Evolutionary conservation across 164 flowering plant genomes (phyloP).

Genomic region (Tetrastigma voinierianum): DNA sequence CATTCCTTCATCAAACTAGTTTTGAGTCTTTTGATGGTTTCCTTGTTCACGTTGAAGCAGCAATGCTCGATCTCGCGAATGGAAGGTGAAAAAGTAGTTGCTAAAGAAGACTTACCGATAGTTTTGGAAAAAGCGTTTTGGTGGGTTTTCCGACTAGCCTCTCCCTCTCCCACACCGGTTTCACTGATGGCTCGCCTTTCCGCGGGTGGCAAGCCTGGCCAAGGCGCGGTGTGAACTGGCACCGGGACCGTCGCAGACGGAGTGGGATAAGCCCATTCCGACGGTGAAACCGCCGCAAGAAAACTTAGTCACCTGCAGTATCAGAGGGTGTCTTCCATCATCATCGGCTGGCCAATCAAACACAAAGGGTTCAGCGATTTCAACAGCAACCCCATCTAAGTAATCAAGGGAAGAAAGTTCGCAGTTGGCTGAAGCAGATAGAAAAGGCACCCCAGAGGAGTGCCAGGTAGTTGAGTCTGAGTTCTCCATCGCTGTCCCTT

Average conservation of each 20-base stretch:
- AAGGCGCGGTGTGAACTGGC: slow-evolving; percentile 28
- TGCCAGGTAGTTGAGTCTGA: slow-evolving; percentile 21
- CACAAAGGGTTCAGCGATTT: too few species aligned
- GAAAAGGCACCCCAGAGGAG: slow-evolving; percentile 30
- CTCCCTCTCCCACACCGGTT: slow-evolving; percentile 33
- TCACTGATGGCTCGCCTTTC: slow-evolving; percentile 21
- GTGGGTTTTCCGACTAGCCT: slow-evolving; percentile 3
- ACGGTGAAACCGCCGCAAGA: slow-evolving; percentile 34
- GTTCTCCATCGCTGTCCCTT: slow-evolving; percentile 16
- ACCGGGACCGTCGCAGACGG: slow-evolving; percentile 36
- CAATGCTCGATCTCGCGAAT: slow-evolving; percentile 19
- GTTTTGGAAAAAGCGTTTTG: background rate
- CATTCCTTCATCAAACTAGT: slow-evolving; percentile 17
- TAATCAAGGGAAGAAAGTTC: slow-evolving; percentile 25
- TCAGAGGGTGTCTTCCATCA: slow-evolving; percentile 13
- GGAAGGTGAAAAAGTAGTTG: slow-evolving; percentile 25
- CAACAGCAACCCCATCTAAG: too few species aligned
- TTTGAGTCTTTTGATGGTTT: slow-evolving; percentile 24
- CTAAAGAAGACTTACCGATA: slow-evolving; percentile 4
- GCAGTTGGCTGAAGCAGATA: slow-evolving; percentile 18
- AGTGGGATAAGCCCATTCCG: slow-evolving; percentile 26
- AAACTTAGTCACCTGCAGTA: slow-evolving; percentile 35
- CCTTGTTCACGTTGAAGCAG: slow-evolving; percentile 15
- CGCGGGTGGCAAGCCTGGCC: slow-evolving; percentile 28
- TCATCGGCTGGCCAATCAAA: slow-evolving; percentile 4